phyloP scores from a whole-genome alignment of 2,329 filamentous ascomycete species.

The Cytospora chrysosperma region DNA sequence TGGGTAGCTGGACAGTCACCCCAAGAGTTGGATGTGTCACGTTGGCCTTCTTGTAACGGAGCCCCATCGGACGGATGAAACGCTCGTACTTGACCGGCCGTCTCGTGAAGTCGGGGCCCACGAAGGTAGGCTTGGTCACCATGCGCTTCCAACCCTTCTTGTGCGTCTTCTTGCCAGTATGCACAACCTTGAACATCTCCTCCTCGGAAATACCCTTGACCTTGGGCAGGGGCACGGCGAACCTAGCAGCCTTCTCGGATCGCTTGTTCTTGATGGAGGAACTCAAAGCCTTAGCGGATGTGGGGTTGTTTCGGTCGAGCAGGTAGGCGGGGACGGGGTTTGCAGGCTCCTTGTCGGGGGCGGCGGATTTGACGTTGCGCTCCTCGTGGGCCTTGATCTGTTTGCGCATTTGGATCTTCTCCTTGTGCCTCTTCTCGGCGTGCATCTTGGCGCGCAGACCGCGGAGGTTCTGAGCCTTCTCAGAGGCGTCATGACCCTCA shows the following conservation, averaged over 20 bases:
- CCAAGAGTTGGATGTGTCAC: constrained; percentile 73
- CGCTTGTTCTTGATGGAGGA: constrained; percentile 95
- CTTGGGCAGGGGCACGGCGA: constrained; percentile 88
- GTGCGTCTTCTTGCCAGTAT: constrained; percentile 90
- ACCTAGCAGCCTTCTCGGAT: constrained; percentile 89
- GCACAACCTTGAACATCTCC: constrained; percentile 87
- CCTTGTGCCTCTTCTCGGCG: constrained; percentile 88
- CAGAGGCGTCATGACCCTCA: constrained; percentile 82
- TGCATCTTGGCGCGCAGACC: constrained; percentile 91
- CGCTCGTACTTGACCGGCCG: constrained; percentile 76
- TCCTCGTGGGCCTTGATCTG: constrained; percentile 93
- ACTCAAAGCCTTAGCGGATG: constrained; percentile 43
- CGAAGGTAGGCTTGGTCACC: constrained; percentile 82
- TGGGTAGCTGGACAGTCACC: constrained; percentile 64
- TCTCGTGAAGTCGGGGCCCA: constrained; percentile 86
- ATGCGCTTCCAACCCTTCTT: constrained; percentile 69
- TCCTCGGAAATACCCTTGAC: constrained; percentile 91
- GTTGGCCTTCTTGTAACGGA: constrained; percentile 46
- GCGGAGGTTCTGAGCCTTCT: constrained; percentile 89
- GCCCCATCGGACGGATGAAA: constrained; percentile 50
- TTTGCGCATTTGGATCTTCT: constrained; percentile 99
- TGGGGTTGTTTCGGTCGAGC: constrained; percentile 69
- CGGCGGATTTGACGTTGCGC: constrained; percentile 85
- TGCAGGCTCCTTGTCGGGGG: constrained; percentile 72
- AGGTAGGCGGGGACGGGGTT: constrained; percentile 90